Evolutionary conservation across 768 basidiomycete species (phyloP).

Genomic region (Hypholoma fasciculare): DNA sequence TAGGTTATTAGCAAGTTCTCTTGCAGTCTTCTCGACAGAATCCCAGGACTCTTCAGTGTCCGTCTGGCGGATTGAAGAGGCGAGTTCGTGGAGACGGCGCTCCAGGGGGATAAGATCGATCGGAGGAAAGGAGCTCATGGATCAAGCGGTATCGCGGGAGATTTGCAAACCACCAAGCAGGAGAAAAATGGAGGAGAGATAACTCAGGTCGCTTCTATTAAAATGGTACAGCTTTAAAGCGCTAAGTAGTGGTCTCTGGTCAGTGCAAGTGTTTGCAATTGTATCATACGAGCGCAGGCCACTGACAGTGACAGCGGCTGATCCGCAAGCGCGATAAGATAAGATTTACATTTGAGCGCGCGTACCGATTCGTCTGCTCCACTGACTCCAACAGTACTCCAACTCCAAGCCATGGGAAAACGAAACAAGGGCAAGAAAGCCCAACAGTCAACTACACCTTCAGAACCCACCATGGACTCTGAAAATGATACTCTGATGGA

Average conservation of each 20-base stretch:
- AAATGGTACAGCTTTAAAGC: too few species aligned
- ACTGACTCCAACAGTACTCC: not conserved
- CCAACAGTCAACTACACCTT: conserved; percentile 27
- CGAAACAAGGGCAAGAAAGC: conserved; percentile 55
- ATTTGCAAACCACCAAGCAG: not conserved
- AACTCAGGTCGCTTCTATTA: too few species aligned
- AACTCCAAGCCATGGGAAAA: conserved; percentile 45
- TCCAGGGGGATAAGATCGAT: conserved; percentile 36
- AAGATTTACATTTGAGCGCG: conserved; percentile 4
- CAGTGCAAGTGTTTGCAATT: not conserved
- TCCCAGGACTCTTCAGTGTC: conserved; percentile 46
- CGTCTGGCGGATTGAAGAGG: conserved; percentile 24
- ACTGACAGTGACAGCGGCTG: not conserved
- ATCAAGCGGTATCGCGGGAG: not conserved
- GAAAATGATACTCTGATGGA: conserved; percentile 68
- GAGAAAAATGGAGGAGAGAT: not conserved
- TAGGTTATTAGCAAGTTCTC: conserved; percentile 61
- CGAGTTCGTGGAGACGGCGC: conserved; percentile 34
- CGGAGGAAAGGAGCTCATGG: conserved; percentile 17
- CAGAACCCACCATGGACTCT: conserved; percentile 25
- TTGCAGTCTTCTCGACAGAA: conserved; percentile 50
- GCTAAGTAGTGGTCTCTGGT: too few species aligned
- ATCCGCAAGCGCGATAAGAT: conserved; percentile 10
- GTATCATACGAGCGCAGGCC: not conserved
- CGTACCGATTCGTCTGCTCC: not conserved